Evolutionary conservation across 2,329 filamentous ascomycete species (phyloP).

Genomic region (Plenodomus biglobosus): DNA sequence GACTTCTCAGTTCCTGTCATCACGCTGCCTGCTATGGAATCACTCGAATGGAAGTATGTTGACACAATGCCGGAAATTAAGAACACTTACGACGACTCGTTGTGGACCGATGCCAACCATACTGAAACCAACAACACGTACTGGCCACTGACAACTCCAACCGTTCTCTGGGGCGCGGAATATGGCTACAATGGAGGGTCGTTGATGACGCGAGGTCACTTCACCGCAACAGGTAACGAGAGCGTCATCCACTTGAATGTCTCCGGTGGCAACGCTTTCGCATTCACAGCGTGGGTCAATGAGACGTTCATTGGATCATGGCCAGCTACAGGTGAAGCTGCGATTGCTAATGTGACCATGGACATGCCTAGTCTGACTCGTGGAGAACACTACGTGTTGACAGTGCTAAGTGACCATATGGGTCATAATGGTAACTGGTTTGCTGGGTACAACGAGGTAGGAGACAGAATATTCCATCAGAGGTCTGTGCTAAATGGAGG

Average conservation of each 20-base stretch:
- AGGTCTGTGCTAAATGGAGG: too few species aligned
- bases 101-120: conserved; percentile 63
- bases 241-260: conserved; percentile 56
- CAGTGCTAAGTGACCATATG: conserved; percentile 70
- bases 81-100: conserved; percentile 64
- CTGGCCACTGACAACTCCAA: conserved; percentile 43
- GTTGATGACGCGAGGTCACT: conserved; percentile 68
- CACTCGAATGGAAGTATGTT: conserved; percentile 65
- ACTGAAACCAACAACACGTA: conserved; percentile 58
- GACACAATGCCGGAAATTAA: conserved; percentile 70
- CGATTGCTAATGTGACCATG: conserved; percentile 58
- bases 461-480: neutral
- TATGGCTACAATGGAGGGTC: conserved; percentile 71
- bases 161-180: conserved; percentile 63
- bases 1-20: conserved; percentile 54
- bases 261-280: conserved; percentile 66
- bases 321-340: conserved; percentile 54
- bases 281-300: conserved; percentile 67
- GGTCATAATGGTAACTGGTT: conserved; percentile 67
- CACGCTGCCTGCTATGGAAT: conserved; percentile 57
- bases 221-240: conserved; percentile 63
- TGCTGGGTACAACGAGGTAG: conserved; percentile 41
- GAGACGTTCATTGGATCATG: conserved; percentile 64
- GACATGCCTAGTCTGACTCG: conserved; percentile 53
- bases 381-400: conserved; percentile 62